These are phyloP conservation scores for Rutstroemia sydowiana DNA, from an alignment of 2,329 filamentous ascomycete genomes.

Conservation along the genomic window DNA sequence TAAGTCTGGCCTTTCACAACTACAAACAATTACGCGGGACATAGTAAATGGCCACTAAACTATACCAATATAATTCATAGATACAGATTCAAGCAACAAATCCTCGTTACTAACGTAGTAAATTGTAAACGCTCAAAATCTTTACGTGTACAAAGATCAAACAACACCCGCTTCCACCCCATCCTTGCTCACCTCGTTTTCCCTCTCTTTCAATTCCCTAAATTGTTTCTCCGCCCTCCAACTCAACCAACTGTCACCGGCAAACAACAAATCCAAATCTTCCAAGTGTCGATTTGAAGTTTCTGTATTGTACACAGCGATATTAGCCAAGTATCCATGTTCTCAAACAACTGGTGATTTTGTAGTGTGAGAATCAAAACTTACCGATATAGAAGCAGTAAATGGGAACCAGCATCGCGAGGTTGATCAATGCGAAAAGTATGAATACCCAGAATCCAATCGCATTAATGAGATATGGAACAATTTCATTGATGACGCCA, in stretches of 20 bases:
- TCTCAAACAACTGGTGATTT: too few species aligned
- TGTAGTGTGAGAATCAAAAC: not conserved
- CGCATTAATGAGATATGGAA: slow-evolving; percentile 28
- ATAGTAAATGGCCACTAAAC: too few species aligned
- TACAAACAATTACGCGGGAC: too few species aligned
- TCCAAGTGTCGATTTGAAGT: not conserved
- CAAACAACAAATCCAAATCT: not conserved
- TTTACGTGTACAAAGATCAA: too few species aligned
- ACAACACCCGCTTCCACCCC: too few species aligned
- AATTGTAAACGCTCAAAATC: too few species aligned
- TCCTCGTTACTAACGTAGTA: too few species aligned
- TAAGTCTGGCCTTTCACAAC: too few species aligned
- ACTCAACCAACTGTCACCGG: not conserved
- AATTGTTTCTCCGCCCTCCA: not conserved
- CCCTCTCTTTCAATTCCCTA: not conserved
- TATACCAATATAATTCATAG: too few species aligned
- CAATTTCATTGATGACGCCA: slow-evolving; percentile 21
- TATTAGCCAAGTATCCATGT: too few species aligned
- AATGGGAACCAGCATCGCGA: slow-evolving; percentile 4
- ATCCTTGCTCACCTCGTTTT: too few species aligned
- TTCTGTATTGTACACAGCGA: not conserved
- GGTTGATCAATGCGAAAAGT: slow-evolving; percentile 29
- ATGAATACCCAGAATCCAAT: slow-evolving; percentile 30
- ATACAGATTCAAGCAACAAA: too few species aligned
- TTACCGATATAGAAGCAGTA: not conserved